Percentiles rank a stretch among this genome's conserved stretches.
Evolutionary conservation across 352 stramenopile species (phyloP).

Genomic region (Globisporangium rhizosaccharum): DNA sequence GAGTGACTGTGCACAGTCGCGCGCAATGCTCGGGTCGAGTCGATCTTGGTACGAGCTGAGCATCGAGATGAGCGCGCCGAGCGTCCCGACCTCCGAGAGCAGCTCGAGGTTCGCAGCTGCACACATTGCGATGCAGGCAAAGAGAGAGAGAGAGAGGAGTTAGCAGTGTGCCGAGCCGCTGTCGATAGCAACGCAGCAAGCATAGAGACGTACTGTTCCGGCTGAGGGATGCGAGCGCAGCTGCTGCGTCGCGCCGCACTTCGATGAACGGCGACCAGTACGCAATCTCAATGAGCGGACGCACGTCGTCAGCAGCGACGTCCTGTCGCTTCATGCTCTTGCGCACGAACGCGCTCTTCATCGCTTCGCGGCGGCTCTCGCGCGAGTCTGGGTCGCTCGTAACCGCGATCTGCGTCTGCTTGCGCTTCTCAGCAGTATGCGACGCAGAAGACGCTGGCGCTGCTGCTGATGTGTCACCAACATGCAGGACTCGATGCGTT

Average conservation of each 20-base stretch:
- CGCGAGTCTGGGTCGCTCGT: slow-evolving; percentile 7
- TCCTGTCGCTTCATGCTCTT: slow-evolving; percentile 40
- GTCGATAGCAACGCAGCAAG: not conserved
- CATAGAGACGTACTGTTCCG: slow-evolving; percentile 46
- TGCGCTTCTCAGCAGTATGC: not conserved
- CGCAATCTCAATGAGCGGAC: slow-evolving; percentile 78
- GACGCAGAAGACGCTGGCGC: not conserved
- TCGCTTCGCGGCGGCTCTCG: slow-evolving; percentile 19
- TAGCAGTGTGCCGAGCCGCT: not conserved
- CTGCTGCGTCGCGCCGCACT: slow-evolving; percentile 69
- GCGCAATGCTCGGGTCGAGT: slow-evolving; percentile 53
- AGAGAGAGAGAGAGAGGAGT: not conserved
- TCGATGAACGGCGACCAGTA: slow-evolving; percentile 85
- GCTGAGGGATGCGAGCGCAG: slow-evolving; percentile 65
- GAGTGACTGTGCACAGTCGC: slow-evolving; percentile 62
- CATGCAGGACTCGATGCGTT: not conserved
- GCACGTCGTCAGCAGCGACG: slow-evolving; percentile 59
- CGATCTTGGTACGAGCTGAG: slow-evolving; percentile 42
- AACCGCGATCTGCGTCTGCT: not conserved
- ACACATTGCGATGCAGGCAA: not conserved
- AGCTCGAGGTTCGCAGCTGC: slow-evolving; percentile 63
- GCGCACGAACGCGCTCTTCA: slow-evolving; percentile 26
- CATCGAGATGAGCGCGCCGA: slow-evolving; percentile 75
- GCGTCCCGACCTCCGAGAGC: slow-evolving; percentile 56
- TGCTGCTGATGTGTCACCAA: no score